Evolutionary conservation across 306 rosid species (phyloP).

Genomic region (Vigna trinervia): DNA sequence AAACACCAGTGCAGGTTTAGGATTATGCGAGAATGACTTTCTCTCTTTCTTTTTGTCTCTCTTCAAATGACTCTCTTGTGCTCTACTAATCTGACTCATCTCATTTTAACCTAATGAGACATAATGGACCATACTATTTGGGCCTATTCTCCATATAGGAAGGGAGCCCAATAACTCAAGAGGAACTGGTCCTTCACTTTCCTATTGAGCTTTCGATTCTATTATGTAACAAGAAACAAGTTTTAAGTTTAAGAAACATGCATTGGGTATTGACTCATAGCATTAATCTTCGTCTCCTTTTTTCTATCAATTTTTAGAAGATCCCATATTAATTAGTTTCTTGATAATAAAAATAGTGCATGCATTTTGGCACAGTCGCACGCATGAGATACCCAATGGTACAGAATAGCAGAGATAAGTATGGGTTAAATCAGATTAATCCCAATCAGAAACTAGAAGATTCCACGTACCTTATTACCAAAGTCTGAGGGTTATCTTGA

Average conservation of each 20-base stretch:
- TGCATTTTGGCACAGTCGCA: conserved; percentile 21
- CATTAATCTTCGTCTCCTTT: not conserved
- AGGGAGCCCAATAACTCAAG: too few relatives aligned
- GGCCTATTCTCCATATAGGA: too few relatives aligned
- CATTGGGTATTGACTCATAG: not conserved
- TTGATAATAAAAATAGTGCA: conserved; percentile 30
- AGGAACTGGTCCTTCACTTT: too few relatives aligned
- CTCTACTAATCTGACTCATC: too few relatives aligned
- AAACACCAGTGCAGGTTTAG: too few relatives aligned
- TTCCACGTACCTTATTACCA: conserved; percentile 35
- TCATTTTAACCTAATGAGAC: too few relatives aligned
- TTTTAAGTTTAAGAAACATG: conserved; percentile 27
- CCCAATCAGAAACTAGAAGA: conserved; percentile 36
- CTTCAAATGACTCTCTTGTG: too few relatives aligned
- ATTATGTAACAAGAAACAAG: conserved; percentile 5
- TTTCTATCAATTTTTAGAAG: not conserved
- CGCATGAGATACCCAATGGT: not conserved
- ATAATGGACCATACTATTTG: too few relatives aligned
- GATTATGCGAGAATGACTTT: too few relatives aligned
- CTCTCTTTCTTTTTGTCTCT: too few relatives aligned
- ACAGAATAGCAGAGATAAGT: conserved; percentile 42
- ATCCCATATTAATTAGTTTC: not conserved
- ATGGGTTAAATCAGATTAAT: conserved; percentile 53
- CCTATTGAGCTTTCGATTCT: too few relatives aligned
- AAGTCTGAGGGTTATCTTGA: conserved; percentile 25